These are phyloP conservation scores for Acacia crassicarpa DNA, from an alignment of 306 rosid genomes.

Conservation along the genomic window DNA sequence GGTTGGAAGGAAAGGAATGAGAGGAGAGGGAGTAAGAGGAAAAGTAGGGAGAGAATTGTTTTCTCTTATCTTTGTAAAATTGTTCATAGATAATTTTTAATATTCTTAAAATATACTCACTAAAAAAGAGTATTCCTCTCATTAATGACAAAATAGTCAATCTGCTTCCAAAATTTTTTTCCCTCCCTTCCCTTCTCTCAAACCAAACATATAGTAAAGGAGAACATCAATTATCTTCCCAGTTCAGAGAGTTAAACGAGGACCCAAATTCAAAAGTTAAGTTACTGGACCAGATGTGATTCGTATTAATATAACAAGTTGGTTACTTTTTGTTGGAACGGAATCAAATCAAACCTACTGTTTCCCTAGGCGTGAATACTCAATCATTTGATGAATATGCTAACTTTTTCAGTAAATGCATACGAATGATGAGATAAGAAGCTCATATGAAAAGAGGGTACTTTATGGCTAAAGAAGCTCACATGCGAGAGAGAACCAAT, in stretches of 20 bases:
- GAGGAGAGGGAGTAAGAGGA: too few species aligned
- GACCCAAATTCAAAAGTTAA: neutral
- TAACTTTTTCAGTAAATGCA: neutral
- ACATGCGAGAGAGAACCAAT: neutral
- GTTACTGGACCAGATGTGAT: neutral
- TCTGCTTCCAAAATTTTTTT: too few species aligned
- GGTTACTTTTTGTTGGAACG: neutral
- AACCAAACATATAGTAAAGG: too few species aligned
- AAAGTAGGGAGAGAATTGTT: too few species aligned
- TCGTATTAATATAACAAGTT: neutral
- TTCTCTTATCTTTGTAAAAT: too few species aligned
- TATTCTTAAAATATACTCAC: too few species aligned
- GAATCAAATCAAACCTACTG: constrained; percentile 8
- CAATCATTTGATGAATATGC: constrained; percentile 17
- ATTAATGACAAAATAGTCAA: too few species aligned
- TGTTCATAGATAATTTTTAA: too few species aligned
- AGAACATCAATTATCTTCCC: neutral
- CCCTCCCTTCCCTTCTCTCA: too few species aligned
- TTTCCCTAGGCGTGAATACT: neutral
- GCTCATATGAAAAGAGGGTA: neutral
- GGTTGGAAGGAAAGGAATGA: too few species aligned
- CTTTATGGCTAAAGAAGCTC: neutral
- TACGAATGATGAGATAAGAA: neutral
- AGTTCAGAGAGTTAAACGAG: neutral
- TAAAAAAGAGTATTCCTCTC: too few species aligned